A percentile compares a stretch with the other conserved stretches of the same genome.
Conservation (phyloP, 1,284 basidiomycete genomes). For the Puccinia novopanici region DNA sequence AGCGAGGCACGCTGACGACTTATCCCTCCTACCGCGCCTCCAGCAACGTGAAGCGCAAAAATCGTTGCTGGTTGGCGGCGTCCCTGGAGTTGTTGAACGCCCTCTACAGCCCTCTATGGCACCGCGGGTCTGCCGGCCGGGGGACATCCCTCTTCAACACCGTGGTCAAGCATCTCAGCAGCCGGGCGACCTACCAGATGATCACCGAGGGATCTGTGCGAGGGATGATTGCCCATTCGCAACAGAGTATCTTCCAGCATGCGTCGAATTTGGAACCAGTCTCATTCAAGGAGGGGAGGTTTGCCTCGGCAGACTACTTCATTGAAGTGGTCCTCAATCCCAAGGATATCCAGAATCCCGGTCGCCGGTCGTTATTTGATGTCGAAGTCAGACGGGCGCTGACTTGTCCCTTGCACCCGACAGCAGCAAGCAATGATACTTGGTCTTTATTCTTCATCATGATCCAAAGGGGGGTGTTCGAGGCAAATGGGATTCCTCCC, state of each 20-base stretch:
- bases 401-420: not conserved
- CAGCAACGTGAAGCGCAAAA: not conserved
- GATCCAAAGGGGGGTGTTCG: not conserved
- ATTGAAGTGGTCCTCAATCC: slow-evolving; percentile 5
- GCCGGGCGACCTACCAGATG: not conserved
- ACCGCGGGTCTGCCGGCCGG: not conserved
- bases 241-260: not conserved
- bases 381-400: not conserved
- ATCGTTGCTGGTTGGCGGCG: slow-evolving; percentile 17
- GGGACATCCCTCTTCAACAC: not conserved
- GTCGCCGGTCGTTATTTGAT: not conserved
- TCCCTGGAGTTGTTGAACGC: not conserved
- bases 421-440: not conserved
- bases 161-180: not conserved
- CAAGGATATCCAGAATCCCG: not conserved
- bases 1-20: not conserved
- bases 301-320: not conserved
- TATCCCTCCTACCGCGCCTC: slow-evolving; percentile 5
- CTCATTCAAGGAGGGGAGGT: not conserved
- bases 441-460: not conserved
- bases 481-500: not conserved
- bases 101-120: slow-evolving; percentile 1
- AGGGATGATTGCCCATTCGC: too few species aligned
- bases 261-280: not conserved
- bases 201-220: not conserved